phyloP scores from a whole-genome alignment of 306 rosid genomes.

The Prunus mira region DNA sequence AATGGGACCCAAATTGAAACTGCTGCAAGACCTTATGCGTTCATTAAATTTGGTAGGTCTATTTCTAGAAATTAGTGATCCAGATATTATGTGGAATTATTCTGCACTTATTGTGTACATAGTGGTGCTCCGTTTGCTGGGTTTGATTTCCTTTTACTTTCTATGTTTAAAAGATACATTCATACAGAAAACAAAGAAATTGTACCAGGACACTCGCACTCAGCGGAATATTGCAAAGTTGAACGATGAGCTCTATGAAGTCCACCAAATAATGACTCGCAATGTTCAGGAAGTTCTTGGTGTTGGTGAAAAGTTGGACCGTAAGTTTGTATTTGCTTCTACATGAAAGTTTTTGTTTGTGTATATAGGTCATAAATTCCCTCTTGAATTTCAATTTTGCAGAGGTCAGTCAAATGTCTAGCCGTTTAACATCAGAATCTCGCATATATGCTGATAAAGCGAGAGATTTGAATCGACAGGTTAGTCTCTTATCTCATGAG shows the following conservation, averaged over 20 bases:
- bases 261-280: conserved; percentile 98
- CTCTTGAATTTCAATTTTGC: conserved; percentile 40
- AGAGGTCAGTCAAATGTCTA: conserved; percentile 99
- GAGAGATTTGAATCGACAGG: conserved; percentile 90
- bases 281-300: conserved; percentile 99
- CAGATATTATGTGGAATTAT: conserved; percentile 1
- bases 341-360: background rate
- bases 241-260: conserved; percentile 98
- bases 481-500: conserved; percentile 42
- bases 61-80: background rate
- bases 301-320: conserved; percentile 99
- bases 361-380: conserved; percentile 11
- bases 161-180: conserved; percentile 67
- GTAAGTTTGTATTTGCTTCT: conserved; percentile 48
- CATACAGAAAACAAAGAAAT: conserved; percentile 95
- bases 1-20: conserved; percentile 95
- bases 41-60: conserved; percentile 88
- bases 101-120: background rate
- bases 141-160: conserved; percentile 25
- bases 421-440: conserved; percentile 90
- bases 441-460: conserved; percentile 94
- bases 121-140: conserved; percentile 9
- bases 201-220: conserved; percentile 96
- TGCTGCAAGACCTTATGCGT: conserved; percentile 99
- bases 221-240: conserved; percentile 95